These are phyloP conservation scores for Cystobasidium onofrii DNA, from an alignment of 768 basidiomycete genomes.

Conservation along the genomic window DNA sequence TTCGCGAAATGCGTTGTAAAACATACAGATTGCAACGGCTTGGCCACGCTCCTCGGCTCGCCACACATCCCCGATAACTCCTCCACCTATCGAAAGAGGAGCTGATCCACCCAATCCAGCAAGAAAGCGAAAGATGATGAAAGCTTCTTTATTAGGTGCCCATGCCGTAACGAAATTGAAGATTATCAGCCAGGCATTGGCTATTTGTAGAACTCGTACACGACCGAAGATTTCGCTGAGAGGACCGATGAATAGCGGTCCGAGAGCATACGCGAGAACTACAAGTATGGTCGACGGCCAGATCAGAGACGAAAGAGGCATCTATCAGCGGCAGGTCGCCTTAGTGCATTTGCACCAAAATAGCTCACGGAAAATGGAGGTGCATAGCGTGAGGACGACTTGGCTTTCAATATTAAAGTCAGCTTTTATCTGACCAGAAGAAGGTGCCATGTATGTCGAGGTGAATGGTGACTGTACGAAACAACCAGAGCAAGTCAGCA, in stretches of 20 bases:
- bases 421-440: constrained; percentile 51
- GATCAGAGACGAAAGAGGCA: too few species aligned
- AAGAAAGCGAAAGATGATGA: constrained; percentile 63
- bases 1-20: too few species aligned
- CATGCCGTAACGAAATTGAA: constrained; percentile 60
- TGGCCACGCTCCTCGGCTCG: constrained; percentile 41
- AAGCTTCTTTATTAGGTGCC: constrained; percentile 52
- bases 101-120: constrained; percentile 67
- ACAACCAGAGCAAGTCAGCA: neutral
- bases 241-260: constrained; percentile 48
- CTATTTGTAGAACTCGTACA: constrained; percentile 54
- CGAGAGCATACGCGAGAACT: constrained; percentile 36
- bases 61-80: constrained; percentile 45
- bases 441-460: constrained; percentile 68
- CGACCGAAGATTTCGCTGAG: constrained; percentile 66
- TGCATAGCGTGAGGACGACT: neutral
- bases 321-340: neutral
- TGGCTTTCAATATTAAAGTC: constrained; percentile 55
- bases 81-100: constrained; percentile 54
- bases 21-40: constrained; percentile 34
- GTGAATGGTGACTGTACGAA: constrained; percentile 52
- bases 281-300: neutral
- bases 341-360: constrained; percentile 42
- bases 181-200: constrained; percentile 59
- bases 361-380: neutral